phyloP scores from a whole-genome alignment of 805 yeast genomes.

The Hanseniaspora taiwanica region DNA sequence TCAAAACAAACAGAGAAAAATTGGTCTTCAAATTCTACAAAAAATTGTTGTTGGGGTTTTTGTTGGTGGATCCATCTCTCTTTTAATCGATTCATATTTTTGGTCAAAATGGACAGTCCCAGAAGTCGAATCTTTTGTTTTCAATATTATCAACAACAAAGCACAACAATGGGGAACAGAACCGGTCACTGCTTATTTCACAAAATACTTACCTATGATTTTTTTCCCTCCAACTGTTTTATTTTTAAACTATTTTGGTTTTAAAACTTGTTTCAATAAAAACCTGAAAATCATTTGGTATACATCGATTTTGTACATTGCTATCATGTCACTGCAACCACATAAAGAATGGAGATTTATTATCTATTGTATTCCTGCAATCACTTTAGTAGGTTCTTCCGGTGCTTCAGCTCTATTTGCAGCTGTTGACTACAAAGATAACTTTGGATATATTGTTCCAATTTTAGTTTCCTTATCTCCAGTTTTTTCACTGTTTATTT shows the following conservation, averaged over 20 bases:
- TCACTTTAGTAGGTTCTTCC: conserved; percentile 50
- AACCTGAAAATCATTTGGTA: conserved; percentile 33
- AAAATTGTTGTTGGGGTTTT: conserved; percentile 28
- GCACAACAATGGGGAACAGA: conserved; percentile 75
- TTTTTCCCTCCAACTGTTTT: conserved; percentile 35
- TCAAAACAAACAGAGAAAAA: background rate
- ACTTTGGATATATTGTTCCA: conserved; percentile 16
- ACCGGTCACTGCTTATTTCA: conserved; percentile 59
- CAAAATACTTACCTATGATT: conserved; percentile 28
- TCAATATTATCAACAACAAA: conserved; percentile 66
- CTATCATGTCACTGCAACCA: conserved; percentile 62
- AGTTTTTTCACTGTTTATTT: conserved; percentile 25
- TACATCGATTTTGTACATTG: conserved; percentile 42
- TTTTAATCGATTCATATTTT: conserved; percentile 55
- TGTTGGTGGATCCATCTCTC: too few relatives aligned
- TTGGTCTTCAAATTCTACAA: background rate
- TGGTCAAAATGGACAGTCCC: conserved; percentile 61
- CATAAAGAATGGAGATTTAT: conserved; percentile 95
- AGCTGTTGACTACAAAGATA: conserved; percentile 16
- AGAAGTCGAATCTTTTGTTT: conserved; percentile 58
- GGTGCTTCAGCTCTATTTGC: conserved; percentile 35
- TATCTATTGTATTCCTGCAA: conserved; percentile 57
- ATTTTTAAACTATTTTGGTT: conserved; percentile 25
- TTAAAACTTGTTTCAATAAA: conserved; percentile 22
- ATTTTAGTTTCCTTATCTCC: conserved; percentile 23